Conservation (phyloP, 345 rosid genomes). For the Kernera saxatilis region DNA sequence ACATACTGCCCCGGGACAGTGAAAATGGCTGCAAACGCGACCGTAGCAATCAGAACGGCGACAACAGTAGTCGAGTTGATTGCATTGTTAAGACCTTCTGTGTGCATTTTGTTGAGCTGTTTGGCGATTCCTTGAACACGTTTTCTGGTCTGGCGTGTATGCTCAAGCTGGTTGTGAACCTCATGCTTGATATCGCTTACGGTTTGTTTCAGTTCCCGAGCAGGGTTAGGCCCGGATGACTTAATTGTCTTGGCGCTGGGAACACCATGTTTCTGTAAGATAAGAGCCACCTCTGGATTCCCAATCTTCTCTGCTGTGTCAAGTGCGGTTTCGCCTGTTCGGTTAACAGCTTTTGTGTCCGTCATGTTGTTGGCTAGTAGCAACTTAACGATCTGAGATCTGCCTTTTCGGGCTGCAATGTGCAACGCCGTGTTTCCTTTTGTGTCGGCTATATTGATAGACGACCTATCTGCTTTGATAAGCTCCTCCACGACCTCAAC, state of each 20-base stretch:
- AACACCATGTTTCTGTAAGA: constrained; percentile 63
- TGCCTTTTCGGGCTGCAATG: constrained; percentile 72
- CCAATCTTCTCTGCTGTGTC: constrained; percentile 84
- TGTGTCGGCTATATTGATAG: constrained; percentile 55
- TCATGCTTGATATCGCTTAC: constrained; percentile 88
- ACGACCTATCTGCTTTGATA: constrained; percentile 51
- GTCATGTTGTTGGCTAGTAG: constrained; percentile 46
- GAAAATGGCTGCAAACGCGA: constrained; percentile 83
- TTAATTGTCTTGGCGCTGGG: constrained; percentile 52
- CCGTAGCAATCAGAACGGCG: constrained; percentile 81
- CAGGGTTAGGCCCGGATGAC: constrained; percentile 43
- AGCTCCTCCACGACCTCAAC: constrained; percentile 56
- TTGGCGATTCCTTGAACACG: constrained; percentile 79
- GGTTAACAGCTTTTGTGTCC: constrained; percentile 44
- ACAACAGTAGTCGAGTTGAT: constrained; percentile 84
- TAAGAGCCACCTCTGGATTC: constrained; percentile 40
- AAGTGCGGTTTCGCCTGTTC: constrained; percentile 62
- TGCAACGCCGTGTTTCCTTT: constrained; percentile 75
- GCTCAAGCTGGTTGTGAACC: constrained; percentile 85
- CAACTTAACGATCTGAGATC: constrained; percentile 65
- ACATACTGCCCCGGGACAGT: constrained; percentile 78
- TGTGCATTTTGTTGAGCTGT: constrained; percentile 73
- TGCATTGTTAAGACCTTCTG: constrained; percentile 85
- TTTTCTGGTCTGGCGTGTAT: constrained; percentile 66
- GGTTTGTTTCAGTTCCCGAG: constrained; percentile 71